Base-by-base conservation (phyloP, 2,329 filamentous ascomycete species). In the Neonectria hederae region DNA sequence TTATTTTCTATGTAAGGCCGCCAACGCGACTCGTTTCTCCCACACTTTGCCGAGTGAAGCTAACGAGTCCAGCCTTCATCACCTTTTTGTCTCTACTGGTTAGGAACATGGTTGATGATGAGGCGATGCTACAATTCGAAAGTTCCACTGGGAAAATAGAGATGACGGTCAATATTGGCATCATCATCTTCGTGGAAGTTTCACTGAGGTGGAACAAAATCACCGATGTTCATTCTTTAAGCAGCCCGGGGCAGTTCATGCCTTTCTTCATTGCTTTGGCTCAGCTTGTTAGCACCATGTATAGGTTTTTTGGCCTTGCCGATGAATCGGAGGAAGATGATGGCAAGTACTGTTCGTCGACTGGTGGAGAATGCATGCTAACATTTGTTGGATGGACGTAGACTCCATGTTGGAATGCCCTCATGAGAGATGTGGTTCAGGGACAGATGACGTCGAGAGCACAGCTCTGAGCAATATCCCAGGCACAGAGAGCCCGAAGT, bases 101-200 rank as follows among this genome's bases (percentile, higher is more conserved):
- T 7, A 43, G 26, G 6, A 19, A 32, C 10, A 38, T 32, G 14
- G 48, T 59, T 32, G 48, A 59, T 8, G 9, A 30, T 2, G 48
- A 51, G 10, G n/a, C 17, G n/a, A 13, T 51, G 48, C n/a, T 19
- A 10, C 26, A 30, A 14, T 21, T 51, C 28, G n/a, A 21, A 32
- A 35, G 38, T 17, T 42, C 51, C 17, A 53, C 56, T 2, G 48
- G 48, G n/a, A 35, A 35, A 26, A 35, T 53, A 9, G 56, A 59
- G 28, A 7, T 59, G 40, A 59, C 56, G 11, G 38, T 59, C 48
- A 59, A 59, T 4, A 59, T 59, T 19, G 56, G 56, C n/a, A 59
- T 59, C 48, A 59, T 59, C 5, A 19, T 59, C 26, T 59, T 59
- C 3, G 56, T 59, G 28, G 56, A 59, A 40, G 28, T 59, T 2